phyloP scores from a whole-genome alignment of 2,329 filamentous ascomycete genomes.

The Dryadomyces quercus-mongolicae region DNA sequence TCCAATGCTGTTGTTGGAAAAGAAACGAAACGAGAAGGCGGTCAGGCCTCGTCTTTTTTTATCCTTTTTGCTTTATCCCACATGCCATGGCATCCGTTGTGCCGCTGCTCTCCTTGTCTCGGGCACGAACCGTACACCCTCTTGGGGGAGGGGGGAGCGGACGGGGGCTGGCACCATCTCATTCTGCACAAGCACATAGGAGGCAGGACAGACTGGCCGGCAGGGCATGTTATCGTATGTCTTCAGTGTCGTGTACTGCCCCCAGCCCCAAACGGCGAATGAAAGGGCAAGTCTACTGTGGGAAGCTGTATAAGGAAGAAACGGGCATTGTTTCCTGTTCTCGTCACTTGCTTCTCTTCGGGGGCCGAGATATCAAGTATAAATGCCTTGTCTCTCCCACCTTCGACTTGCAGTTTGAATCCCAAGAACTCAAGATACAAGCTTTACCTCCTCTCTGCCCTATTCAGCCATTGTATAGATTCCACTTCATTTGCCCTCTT shows the following conservation, averaged over 20 bases:
- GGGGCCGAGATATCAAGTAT: not conserved
- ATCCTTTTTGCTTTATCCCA: not conserved
- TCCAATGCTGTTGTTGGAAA: not conserved
- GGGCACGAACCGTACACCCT: not conserved
- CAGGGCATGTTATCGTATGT: not conserved
- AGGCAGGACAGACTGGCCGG: not conserved
- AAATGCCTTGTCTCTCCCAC: not conserved
- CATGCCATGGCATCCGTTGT: not conserved
- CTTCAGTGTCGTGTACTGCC: not conserved
- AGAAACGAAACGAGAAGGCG: not conserved
- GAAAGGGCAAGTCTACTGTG: not conserved
- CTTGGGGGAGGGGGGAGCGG: not conserved
- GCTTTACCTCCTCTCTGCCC: not conserved
- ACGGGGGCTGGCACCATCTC: not conserved
- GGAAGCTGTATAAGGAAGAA: not conserved
- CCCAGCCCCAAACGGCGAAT: not conserved
- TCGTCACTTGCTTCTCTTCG: not conserved
- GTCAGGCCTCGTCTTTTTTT: not conserved
- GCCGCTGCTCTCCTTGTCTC: not conserved
- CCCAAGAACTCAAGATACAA: not conserved
- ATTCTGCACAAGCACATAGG: not conserved
- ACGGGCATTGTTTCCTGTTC: not conserved
- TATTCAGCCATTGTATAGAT: not conserved
- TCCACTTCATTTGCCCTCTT: too few relatives aligned
- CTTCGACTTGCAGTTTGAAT: not conserved